phyloP scores from a whole-genome alignment of 805 yeast genomes.

The Myxozyma nipponensis region DNA sequence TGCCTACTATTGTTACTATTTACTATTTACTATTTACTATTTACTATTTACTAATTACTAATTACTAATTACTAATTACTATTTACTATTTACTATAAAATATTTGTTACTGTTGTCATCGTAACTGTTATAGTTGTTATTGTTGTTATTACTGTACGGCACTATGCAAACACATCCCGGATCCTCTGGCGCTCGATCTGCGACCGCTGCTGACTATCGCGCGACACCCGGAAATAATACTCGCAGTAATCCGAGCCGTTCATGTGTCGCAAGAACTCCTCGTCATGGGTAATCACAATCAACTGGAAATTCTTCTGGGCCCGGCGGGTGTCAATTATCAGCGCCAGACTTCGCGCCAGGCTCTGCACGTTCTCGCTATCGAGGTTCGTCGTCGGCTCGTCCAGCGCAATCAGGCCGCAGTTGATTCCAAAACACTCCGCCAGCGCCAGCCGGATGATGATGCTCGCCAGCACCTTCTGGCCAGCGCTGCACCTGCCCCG shows the following conservation, averaged over 20 bases:
- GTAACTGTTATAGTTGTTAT: no score
- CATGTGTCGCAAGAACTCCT: constrained; percentile 78
- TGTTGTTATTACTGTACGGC: no score
- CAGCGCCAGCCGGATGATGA: constrained; percentile 82
- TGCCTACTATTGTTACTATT: no score
- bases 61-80: no score
- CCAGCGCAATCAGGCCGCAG: constrained; percentile 93
- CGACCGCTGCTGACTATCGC: constrained; percentile 80
- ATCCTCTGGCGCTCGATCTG: constrained; percentile 52
- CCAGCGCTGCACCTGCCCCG: constrained; percentile 98
- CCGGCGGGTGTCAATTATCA: constrained; percentile 69
- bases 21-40: neutral
- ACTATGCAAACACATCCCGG: constrained; percentile 13
- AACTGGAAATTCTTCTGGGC: constrained; percentile 86
- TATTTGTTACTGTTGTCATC: no score
- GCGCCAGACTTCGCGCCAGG: constrained; percentile 72
- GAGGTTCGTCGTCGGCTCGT: constrained; percentile 95
- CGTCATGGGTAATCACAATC: constrained; percentile 95
- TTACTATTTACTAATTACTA: neutral
- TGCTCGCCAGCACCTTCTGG: constrained; percentile 89
- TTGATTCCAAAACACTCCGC: constrained; percentile 94
- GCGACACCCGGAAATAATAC: constrained; percentile 73
- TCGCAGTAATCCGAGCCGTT: constrained; percentile 82
- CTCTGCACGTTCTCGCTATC: constrained; percentile 87
- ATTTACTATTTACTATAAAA: no score